Evolutionary conservation across 495 filamentous ascomycete species (phyloP).

Genomic region (Cercophora newfieldiana): DNA sequence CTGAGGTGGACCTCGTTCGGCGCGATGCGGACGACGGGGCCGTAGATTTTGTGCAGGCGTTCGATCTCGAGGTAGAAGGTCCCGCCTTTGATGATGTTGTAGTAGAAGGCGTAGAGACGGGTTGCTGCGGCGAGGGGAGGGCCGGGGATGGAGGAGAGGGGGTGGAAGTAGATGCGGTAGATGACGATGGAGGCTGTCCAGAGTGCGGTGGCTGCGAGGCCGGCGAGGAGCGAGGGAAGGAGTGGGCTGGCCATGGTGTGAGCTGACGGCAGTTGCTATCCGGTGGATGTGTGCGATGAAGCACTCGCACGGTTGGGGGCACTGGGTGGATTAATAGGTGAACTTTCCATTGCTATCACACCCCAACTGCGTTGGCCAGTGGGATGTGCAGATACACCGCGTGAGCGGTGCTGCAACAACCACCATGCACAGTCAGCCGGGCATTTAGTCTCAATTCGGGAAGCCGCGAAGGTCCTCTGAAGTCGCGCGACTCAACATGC

Average conservation of each 20-base stretch:
- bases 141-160: slow-evolving; percentile 5
- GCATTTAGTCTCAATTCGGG: background rate
- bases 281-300: background rate
- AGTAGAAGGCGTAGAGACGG: slow-evolving; percentile 10
- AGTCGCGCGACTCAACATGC: background rate
- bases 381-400: background rate
- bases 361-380: background rate
- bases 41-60: slow-evolving; percentile 1
- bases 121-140: background rate
- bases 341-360: background rate
- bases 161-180: slow-evolving; percentile 1
- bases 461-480: background rate
- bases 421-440: background rate
- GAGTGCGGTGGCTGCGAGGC: background rate
- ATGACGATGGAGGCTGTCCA: background rate
- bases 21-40: slow-evolving; percentile 10
- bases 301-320: background rate
- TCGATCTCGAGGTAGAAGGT: slow-evolving; percentile 8
- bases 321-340: background rate
- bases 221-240: background rate
- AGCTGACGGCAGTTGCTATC: no score
- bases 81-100: slow-evolving; percentile 2
- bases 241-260: background rate
- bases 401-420: background rate
- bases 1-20: slow-evolving; percentile 32